Evolutionary conservation across 352 stramenopile genomes (phyloP).

Genomic region (Thraustochytrium sp.): DNA sequence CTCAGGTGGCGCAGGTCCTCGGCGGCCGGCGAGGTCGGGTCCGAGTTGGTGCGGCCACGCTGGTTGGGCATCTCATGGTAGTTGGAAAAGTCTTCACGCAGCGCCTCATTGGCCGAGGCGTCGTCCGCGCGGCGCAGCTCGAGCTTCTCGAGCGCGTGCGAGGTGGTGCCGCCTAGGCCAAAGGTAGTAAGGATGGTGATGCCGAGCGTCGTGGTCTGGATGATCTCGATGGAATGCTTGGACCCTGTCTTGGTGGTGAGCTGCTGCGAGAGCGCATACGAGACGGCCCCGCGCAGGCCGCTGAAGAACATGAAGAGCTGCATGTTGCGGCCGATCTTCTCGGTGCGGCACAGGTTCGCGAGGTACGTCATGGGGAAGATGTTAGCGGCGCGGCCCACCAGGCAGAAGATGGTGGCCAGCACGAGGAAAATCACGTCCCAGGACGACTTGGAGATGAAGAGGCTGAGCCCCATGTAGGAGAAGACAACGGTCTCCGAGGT

Average conservation of each 20-base stretch:
- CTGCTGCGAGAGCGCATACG: slow-evolving; percentile 83
- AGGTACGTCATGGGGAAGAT: slow-evolving; percentile 79
- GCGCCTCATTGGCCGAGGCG: background rate
- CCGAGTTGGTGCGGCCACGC: background rate
- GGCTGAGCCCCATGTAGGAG: slow-evolving; percentile 78
- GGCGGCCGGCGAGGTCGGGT: background rate
- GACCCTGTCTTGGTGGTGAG: slow-evolving; percentile 66
- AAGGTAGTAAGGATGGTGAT: slow-evolving; percentile 94
- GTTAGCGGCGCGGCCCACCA: slow-evolving; percentile 76
- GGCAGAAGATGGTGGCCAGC: slow-evolving; percentile 71
- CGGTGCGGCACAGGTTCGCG: slow-evolving; percentile 59
- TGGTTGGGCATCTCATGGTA: slow-evolving; percentile 27
- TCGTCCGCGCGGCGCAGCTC: slow-evolving; percentile 50
- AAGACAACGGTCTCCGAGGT: slow-evolving; percentile 77
- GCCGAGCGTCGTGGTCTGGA: slow-evolving; percentile 64
- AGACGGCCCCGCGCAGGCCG: slow-evolving; percentile 71
- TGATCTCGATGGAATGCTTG: slow-evolving; percentile 42
- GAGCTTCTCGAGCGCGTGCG: slow-evolving; percentile 74
- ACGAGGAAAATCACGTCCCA: slow-evolving; percentile 53
- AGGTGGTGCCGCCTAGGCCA: slow-evolving; percentile 82
- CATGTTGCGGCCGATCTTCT: slow-evolving; percentile 72
- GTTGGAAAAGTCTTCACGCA: slow-evolving; percentile 33
- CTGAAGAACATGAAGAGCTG: slow-evolving; percentile 82
- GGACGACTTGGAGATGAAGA: slow-evolving; percentile 64
- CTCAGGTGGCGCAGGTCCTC: background rate